Percentiles rank a stretch among this genome's conserved stretches.
Conservation (phyloP, 176 grass and related monocot species). For the Oryza longistaminata region DNA sequence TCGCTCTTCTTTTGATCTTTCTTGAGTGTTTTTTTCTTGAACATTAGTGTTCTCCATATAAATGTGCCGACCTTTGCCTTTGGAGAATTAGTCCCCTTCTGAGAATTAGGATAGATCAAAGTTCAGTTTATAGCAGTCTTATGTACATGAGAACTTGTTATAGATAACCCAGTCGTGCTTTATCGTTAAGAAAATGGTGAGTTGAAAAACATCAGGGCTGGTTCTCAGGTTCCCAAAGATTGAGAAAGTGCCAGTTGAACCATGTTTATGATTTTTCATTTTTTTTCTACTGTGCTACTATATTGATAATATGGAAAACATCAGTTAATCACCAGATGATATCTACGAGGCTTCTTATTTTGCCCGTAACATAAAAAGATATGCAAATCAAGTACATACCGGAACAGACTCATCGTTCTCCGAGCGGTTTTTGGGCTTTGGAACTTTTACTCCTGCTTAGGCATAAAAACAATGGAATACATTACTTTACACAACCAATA, state of each 20-base stretch:
- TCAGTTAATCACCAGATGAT: neutral
- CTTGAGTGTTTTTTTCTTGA: constrained; percentile 40
- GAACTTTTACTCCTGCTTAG: constrained; percentile 51
- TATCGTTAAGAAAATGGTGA: neutral
- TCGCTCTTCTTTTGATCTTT: constrained; percentile 44
- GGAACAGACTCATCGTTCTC: constrained; percentile 36
- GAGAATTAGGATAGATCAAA: constrained; percentile 11
- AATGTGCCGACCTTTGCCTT: constrained; percentile 12
- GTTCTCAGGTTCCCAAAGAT: neutral
- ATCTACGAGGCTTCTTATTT: neutral
- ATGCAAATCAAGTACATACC: constrained; percentile 36
- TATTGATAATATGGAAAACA: neutral
- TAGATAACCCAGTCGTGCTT: neutral
- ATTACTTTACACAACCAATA: constrained; percentile 5
- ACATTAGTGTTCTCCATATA: constrained; percentile 49
- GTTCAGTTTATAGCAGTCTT: neutral
- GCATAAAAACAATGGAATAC: neutral
- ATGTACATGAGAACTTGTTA: neutral
- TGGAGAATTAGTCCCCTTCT: constrained; percentile 43
- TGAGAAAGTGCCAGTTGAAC: neutral
- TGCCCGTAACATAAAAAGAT: constrained; percentile 4
- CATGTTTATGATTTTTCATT: neutral
- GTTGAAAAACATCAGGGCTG: neutral
- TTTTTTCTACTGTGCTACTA: constrained; percentile 5
- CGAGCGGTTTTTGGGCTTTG: constrained; percentile 31